A percentile compares a stretch with the other conserved stretches of the same genome.
Conservation (phyloP, 2,329 filamentous ascomycete genomes). For the Myriosclerotinia duriaeana region DNA sequence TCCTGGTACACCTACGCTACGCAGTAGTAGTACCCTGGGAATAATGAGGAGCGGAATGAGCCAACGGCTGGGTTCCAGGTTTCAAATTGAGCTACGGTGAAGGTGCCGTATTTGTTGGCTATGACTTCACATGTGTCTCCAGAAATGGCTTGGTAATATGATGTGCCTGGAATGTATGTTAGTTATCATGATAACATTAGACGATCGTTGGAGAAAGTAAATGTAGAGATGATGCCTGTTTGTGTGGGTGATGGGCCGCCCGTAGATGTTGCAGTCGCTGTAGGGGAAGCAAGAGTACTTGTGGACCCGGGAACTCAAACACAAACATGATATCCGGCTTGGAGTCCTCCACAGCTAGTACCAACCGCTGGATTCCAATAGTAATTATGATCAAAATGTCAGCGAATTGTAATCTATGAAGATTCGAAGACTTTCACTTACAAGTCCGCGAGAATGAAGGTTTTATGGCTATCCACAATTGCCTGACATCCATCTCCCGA, state of each 20-base stretch:
- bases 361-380: conserved; percentile 41
- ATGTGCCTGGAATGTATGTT: conserved; percentile 27
- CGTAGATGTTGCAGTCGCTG: no score
- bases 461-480: conserved; percentile 19
- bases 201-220: conserved; percentile 1
- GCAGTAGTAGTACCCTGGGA: neutral
- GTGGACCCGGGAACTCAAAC: conserved; percentile 1
- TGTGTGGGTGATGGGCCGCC: conserved; percentile 29
- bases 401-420: no score
- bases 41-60: neutral
- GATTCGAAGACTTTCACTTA: no score
- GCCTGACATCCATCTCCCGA: neutral
- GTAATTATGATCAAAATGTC: conserved; percentile 5
- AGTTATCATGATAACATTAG: conserved; percentile 5
- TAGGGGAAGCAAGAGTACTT: no score
- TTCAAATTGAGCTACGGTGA: conserved; percentile 32
- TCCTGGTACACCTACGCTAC: neutral
- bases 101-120: conserved; percentile 25
- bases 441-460: conserved; percentile 33
- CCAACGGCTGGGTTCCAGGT: conserved; percentile 41
- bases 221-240: conserved; percentile 28
- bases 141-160: conserved; percentile 26
- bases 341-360: neutral
- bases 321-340: neutral
- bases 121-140: neutral